Conservation (phyloP, 768 basidiomycete species). For the Xanthoconium purpureum region DNA sequence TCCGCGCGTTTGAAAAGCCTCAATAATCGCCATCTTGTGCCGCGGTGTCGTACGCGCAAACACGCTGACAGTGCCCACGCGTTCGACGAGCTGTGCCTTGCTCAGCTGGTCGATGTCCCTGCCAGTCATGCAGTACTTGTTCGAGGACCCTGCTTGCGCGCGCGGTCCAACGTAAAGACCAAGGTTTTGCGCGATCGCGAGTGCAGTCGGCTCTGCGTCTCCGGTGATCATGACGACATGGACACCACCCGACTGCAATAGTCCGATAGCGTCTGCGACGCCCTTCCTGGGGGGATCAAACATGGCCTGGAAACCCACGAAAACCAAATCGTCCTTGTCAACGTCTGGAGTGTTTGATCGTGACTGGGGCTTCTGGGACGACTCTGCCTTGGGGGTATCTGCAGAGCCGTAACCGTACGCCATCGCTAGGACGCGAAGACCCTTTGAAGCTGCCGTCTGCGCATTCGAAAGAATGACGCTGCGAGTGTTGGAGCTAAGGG, state of each 20-base stretch:
- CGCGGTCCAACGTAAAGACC: slow-evolving; percentile 67
- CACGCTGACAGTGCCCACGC: slow-evolving; percentile 78
- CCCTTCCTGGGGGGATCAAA: slow-evolving; percentile 91
- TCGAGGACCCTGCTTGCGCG: slow-evolving; percentile 27
- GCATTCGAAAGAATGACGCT: slow-evolving; percentile 71
- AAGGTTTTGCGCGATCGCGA: slow-evolving; percentile 83
- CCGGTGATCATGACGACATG: slow-evolving; percentile 99
- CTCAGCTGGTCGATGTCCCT: slow-evolving; percentile 82
- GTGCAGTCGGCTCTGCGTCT: slow-evolving; percentile 86
- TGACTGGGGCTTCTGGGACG: slow-evolving; percentile 18
- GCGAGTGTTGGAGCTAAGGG: slow-evolving; percentile 66
- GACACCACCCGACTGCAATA: slow-evolving; percentile 81
- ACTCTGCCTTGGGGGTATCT: slow-evolving; percentile 34
- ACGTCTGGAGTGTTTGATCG: slow-evolving; percentile 33
- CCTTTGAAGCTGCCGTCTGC: slow-evolving; percentile 64
- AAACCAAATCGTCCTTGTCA: slow-evolving; percentile 61
- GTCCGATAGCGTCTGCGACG: slow-evolving; percentile 83
- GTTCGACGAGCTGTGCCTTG: slow-evolving; percentile 75
- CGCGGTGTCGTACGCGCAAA: slow-evolving; percentile 95
- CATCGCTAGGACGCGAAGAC: slow-evolving; percentile 87
- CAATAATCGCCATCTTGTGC: slow-evolving; percentile 97
- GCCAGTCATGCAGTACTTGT: slow-evolving; percentile 66
- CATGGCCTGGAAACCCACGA: slow-evolving; percentile 95
- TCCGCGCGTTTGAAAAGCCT: slow-evolving; percentile 87
- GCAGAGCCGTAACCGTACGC: slow-evolving; percentile 77